Evolutionary conservation across 129 eudicot genomes (phyloP).

Genomic region (Silybum marianum): DNA sequence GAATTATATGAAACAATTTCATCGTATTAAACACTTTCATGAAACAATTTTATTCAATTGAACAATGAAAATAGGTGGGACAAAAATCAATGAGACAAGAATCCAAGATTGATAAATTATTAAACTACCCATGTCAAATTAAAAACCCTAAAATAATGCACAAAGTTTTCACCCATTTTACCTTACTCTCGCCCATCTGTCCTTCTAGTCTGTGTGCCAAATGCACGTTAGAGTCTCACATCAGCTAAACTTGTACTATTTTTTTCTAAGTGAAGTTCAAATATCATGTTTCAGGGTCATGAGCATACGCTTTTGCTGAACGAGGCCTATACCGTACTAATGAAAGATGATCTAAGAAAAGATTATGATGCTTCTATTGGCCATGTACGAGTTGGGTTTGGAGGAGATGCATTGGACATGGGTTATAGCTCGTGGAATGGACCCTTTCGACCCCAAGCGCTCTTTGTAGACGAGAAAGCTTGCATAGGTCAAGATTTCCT

Average conservation of each 20-base stretch:
- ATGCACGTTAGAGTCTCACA: neutral
- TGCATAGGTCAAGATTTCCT: slow-evolving; percentile 56
- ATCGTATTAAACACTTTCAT: too few species aligned
- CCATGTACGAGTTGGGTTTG: slow-evolving; percentile 27
- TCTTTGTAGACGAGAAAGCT: slow-evolving; percentile 70
- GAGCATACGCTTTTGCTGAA: slow-evolving; percentile 56
- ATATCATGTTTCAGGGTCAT: slow-evolving; percentile 56
- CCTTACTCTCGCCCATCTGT: neutral
- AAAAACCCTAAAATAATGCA: too few species aligned
- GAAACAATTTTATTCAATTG: too few species aligned
- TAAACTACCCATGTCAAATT: too few species aligned
- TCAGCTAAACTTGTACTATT: neutral
- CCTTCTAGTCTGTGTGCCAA: neutral
- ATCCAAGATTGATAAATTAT: too few species aligned
- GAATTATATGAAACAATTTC: too few species aligned
- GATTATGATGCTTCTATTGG: slow-evolving; percentile 64
- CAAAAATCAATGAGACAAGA: too few species aligned
- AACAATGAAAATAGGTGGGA: too few species aligned
- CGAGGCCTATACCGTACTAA: slow-evolving; percentile 61
- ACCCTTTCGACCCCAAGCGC: slow-evolving; percentile 62
- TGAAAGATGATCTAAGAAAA: slow-evolving; percentile 58
- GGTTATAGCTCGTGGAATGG: slow-evolving; percentile 76
- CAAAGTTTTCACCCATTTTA: neutral
- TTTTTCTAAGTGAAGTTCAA: neutral
- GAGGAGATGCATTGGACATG: slow-evolving; percentile 30